Conservation (phyloP, 2,329 filamentous ascomycete species). For the Cryphonectria parasitica region DNA sequence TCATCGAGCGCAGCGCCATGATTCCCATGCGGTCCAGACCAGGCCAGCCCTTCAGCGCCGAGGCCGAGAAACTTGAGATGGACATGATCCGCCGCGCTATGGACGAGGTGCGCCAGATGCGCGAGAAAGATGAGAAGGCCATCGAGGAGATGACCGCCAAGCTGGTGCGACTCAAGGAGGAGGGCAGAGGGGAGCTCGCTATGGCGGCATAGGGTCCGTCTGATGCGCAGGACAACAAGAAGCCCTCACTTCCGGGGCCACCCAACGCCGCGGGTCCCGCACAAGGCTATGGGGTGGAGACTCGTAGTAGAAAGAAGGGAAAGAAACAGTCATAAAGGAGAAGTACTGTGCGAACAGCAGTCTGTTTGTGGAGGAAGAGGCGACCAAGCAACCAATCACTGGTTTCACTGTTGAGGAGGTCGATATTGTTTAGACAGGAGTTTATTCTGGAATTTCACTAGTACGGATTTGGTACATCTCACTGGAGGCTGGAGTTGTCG, state of each 20-base stretch:
- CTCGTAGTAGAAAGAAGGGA: background rate
- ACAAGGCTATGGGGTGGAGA: background rate
- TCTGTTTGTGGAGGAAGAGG: too few relatives aligned
- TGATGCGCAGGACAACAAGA: background rate
- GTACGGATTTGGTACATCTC: background rate
- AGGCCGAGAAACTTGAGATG: constrained; percentile 68
- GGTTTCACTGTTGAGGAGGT: background rate
- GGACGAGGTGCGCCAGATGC: constrained; percentile 64
- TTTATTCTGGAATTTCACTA: background rate
- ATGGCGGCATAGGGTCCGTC: constrained; percentile 2
- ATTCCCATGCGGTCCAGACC: constrained; percentile 70
- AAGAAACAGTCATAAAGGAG: background rate
- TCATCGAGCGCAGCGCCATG: constrained; percentile 72
- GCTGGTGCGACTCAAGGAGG: constrained; percentile 62
- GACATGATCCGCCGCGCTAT: constrained; percentile 66
- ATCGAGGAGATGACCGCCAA: constrained; percentile 68
- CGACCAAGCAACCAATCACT: background rate
- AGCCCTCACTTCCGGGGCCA: too few relatives aligned
- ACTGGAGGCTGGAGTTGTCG: background rate
- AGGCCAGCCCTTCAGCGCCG: constrained; percentile 72
- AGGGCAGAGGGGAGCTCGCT: constrained; percentile 42
- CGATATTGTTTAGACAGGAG: background rate
- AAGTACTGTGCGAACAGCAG: background rate
- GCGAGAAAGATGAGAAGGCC: constrained; percentile 60
- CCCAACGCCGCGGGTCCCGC: too few relatives aligned